A percentile compares a stretch with the other conserved stretches of the same genome.
Evolutionary conservation across 768 basidiomycete genomes (phyloP).

Genomic region (Candolleomyces eurysporus): DNA sequence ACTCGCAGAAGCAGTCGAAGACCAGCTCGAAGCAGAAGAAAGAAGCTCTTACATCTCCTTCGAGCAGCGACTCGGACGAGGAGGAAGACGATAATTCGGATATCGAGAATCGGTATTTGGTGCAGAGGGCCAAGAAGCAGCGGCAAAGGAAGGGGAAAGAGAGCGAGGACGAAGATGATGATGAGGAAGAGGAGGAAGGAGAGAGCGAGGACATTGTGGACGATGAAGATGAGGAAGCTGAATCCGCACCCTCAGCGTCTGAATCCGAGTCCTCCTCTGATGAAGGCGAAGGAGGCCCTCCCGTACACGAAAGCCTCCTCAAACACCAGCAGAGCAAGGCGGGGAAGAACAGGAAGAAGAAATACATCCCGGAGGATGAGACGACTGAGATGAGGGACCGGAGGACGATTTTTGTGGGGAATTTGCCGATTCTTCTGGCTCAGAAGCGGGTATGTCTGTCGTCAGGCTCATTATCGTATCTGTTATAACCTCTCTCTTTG

Average conservation of each 20-base stretch:
- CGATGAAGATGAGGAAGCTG: slow-evolving; percentile 18
- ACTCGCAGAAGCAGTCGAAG: slow-evolving; percentile 13
- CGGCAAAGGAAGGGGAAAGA: background rate
- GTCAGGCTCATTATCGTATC: no score
- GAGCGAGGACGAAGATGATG: slow-evolving; percentile 16
- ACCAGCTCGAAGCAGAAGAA: background rate
- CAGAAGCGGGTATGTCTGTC: slow-evolving; percentile 63
- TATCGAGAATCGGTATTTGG: slow-evolving; percentile 3
- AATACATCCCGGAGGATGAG: slow-evolving; percentile 65
- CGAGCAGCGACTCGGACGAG: background rate
- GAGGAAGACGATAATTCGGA: slow-evolving; percentile 15
- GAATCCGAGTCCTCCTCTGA: slow-evolving; percentile 8
- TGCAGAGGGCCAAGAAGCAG: slow-evolving; percentile 10
- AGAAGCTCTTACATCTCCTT: background rate
- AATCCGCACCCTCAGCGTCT: background rate
- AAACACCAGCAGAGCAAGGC: slow-evolving; percentile 26
- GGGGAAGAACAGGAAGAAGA: slow-evolving; percentile 28
- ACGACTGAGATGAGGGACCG: slow-evolving; percentile 69
- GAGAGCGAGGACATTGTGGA: slow-evolving; percentile 19
- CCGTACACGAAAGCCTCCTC: slow-evolving; percentile 66
- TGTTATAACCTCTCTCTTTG: background rate
- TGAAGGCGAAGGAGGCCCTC: slow-evolving; percentile 19
- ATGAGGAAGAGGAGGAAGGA: slow-evolving; percentile 12
- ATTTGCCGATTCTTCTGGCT: slow-evolving; percentile 74
- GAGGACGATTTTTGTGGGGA: slow-evolving; percentile 91